Conservation (phyloP, 192 early-diverging fungal species). For the Coemansia sp. region DNA sequence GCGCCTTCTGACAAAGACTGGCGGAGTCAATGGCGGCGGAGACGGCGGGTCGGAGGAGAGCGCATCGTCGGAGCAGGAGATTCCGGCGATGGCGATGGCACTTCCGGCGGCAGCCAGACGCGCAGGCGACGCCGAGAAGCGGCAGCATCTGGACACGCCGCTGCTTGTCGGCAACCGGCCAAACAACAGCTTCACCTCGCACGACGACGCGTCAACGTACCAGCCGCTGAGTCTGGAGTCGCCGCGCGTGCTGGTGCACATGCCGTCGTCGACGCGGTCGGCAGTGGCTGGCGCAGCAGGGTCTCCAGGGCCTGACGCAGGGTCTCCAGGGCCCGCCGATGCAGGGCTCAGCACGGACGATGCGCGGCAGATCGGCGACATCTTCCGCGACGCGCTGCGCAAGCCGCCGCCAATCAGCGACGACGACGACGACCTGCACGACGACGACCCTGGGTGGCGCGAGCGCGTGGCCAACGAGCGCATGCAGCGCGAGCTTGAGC, state of each 20-base stretch:
- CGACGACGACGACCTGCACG: constrained; percentile 25
- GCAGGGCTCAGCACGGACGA: constrained; percentile 43
- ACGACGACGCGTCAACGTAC: constrained; percentile 33
- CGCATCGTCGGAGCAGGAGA: background rate
- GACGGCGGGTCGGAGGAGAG: constrained; percentile 8
- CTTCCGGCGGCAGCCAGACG: constrained; percentile 7
- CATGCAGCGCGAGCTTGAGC: constrained; percentile 53
- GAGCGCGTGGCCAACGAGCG: constrained; percentile 52
- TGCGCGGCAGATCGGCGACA: constrained; percentile 52
- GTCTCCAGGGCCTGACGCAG: background rate
- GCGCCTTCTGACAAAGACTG: constrained; percentile 25
- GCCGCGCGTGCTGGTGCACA: constrained; percentile 47
- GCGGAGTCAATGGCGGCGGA: background rate
- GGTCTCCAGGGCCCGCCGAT: constrained; percentile 9
- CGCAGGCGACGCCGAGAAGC: constrained; percentile 13
- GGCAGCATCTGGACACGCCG: constrained; percentile 40
- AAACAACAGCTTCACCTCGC: constrained; percentile 39
- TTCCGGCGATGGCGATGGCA: constrained; percentile 6
- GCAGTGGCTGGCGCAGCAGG: background rate
- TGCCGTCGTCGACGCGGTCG: constrained; percentile 39
- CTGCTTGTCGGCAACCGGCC: constrained; percentile 38
- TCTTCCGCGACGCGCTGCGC: constrained; percentile 52
- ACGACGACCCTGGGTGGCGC: constrained; percentile 49
- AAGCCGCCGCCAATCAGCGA: constrained; percentile 47
- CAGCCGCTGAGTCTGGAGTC: constrained; percentile 45